Conservation (phyloP, 2,329 filamentous ascomycete genomes). For the Dendrostoma leiphaemia region DNA sequence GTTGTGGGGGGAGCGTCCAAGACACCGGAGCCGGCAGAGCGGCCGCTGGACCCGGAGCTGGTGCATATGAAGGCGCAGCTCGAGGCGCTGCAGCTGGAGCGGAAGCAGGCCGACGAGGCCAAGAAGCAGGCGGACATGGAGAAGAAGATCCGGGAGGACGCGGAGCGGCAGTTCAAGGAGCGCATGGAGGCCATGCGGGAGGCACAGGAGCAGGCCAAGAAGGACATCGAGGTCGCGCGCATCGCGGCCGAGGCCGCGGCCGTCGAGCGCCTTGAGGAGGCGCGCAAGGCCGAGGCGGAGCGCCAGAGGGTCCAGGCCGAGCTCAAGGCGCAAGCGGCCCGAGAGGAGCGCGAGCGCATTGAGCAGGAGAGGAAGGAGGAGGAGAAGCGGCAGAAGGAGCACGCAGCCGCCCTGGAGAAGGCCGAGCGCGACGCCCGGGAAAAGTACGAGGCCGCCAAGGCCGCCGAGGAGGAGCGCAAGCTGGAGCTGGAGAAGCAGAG, state of each 20-base stretch:
- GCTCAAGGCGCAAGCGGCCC: conserved; percentile 31
- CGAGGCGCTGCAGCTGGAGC: conserved; percentile 44
- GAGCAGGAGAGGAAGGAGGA: conserved; percentile 36
- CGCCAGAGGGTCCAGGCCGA: conserved; percentile 30
- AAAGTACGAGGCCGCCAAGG: conserved; percentile 36
- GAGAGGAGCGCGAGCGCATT: conserved; percentile 32
- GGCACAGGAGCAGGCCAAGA: conserved; percentile 44
- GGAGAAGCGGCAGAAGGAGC: conserved; percentile 40
- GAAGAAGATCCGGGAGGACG: conserved; percentile 42
- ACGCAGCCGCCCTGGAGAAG: conserved; percentile 41
- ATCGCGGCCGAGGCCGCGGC: conserved; percentile 45
- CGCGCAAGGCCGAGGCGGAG: conserved; percentile 36
- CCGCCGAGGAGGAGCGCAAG: conserved; percentile 34
- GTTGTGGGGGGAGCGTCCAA: conserved; percentile 30
- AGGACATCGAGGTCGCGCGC: conserved; percentile 46
- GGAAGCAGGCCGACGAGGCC: conserved; percentile 44
- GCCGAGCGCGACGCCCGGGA: conserved; percentile 43
- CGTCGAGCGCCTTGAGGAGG: conserved; percentile 36
- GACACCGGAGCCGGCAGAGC: conserved; percentile 36
- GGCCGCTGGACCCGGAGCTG: conserved; percentile 53
- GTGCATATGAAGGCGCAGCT: conserved; percentile 61
- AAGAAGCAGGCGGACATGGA: conserved; percentile 44
- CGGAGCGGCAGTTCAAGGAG: conserved; percentile 42
- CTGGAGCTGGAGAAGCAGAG: conserved; percentile 37
- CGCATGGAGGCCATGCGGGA: conserved; percentile 30